Evolutionary conservation across 257 asterid species (phyloP).

Genomic region (Craterostigma plantagineum): DNA sequence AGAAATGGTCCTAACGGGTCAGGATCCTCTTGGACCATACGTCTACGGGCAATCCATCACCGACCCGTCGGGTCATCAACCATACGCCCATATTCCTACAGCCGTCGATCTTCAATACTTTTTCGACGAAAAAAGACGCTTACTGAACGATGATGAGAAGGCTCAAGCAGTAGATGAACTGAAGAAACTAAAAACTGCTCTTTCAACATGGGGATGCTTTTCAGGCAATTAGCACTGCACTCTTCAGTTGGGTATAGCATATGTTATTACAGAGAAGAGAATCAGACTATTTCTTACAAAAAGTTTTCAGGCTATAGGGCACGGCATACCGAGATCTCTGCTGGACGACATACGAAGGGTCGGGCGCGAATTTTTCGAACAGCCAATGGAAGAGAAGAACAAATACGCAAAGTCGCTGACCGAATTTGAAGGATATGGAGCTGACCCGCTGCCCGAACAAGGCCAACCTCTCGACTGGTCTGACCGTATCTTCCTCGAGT

Average conservation of each 20-base stretch:
- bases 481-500: conserved; percentile 22
- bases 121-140: too few relatives aligned
- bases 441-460: conserved; percentile 43
- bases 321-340: conserved; percentile 24
- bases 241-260: neutral
- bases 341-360: conserved; percentile 16
- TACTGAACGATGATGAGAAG: conserved; percentile 1
- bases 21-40: conserved; percentile 32
- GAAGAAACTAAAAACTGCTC: conserved; percentile 24
- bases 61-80: conserved; percentile 1
- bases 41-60: conserved; percentile 6
- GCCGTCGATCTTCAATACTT: too few relatives aligned
- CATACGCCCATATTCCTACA: neutral
- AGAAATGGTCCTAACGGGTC: conserved; percentile 31
- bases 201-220: conserved; percentile 48
- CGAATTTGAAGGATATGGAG: conserved; percentile 44
- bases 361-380: conserved; percentile 27
- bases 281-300: neutral
- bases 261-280: too few relatives aligned
- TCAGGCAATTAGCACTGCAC: conserved; percentile 20
- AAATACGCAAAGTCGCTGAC: conserved; percentile 25
- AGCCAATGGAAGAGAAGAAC: conserved; percentile 34
- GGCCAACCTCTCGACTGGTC: conserved; percentile 54
- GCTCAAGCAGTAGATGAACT: conserved; percentile 16
- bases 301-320: conserved; percentile 24